A percentile compares a stretch with the other conserved stretches of the same genome.
phyloP scores from a whole-genome alignment of 1,284 basidiomycete species.

The Trichosporon ovoides region DNA sequence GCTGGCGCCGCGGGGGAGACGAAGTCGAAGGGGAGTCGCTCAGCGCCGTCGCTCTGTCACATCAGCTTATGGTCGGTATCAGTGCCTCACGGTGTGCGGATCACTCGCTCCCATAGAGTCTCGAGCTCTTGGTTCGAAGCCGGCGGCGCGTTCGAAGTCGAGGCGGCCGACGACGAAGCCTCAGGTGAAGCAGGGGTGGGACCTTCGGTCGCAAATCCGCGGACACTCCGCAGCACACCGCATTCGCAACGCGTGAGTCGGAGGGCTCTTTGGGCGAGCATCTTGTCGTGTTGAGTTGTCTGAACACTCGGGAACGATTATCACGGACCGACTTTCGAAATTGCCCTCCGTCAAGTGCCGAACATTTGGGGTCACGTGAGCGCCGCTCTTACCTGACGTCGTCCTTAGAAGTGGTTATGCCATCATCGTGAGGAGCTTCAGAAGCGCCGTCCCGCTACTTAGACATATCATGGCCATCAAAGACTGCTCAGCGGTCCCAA shows the following conservation, averaged over 20 bases:
- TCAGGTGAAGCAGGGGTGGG: background rate
- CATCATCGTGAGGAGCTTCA: no score
- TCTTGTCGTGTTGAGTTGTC: background rate
- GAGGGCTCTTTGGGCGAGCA: slow-evolving; percentile 1
- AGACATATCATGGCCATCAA: no score
- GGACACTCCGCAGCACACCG: slow-evolving; percentile 25
- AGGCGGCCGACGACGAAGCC: background rate
- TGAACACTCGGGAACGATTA: background rate
- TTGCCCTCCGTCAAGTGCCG: background rate
- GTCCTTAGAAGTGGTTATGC: no score
- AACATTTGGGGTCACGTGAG: slow-evolving; percentile 1
- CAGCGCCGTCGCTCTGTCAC: background rate
- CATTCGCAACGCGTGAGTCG: slow-evolving; percentile 27
- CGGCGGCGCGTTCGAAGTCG: background rate
- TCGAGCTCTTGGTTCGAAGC: background rate
- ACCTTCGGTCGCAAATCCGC: background rate
- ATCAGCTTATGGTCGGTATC: background rate
- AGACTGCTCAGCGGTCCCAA: background rate
- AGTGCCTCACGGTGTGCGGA: slow-evolving; percentile 16
- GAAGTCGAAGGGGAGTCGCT: background rate
- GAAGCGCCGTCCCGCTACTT: no score
- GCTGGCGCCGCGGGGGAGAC: background rate
- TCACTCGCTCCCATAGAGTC: slow-evolving; percentile 15
- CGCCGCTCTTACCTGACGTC: background rate
- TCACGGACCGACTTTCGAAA: slow-evolving; percentile 1